Evolutionary conservation across 805 yeast species (phyloP), one percentile per base, ranked within the genome.

Genomic region (Lachancea quebecensis): DNA sequence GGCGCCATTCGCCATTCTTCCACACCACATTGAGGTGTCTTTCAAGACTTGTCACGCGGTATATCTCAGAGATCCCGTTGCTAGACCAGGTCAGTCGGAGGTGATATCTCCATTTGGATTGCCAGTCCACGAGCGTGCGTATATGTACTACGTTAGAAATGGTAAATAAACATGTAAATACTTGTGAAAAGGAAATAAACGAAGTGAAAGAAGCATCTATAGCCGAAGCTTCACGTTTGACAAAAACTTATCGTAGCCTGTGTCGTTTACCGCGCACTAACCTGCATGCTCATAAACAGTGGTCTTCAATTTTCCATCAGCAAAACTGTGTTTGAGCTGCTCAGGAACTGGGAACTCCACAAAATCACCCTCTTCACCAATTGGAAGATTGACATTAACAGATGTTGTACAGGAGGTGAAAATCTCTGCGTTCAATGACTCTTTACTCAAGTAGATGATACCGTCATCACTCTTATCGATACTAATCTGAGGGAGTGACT

Each of bases 81-180:
- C 97, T 11, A 79, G 97, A 65, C 96, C 97, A 6, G 97, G 96
- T 46, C 90, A 86, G 61, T 85, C 96, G 29, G 99, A 93, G 71
- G 95, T 93, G 48, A 85, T 93, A 51, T 73, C 96, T 46, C 99
- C 99, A 44, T 87, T 83, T 66, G 81, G 82, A 33, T 73, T 79
- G 50, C 82, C 81, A 48, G 79, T 81, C 53, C 97, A 91, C 59
- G 93, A 90, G 70, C 80, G 95, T 65, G 96, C 97, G 35, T 90
- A 85, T 73, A 85, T 89, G 93, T 89, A 82, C 78, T 91, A 91
- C 68, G 78, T 78, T 41, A 81, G 89, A 74, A 81, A 78, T 60
- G 86, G 90, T 44, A 71, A 65, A 61, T 65, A 51, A 50, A 10
- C 38, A 25, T 32, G 12, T 34, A 30, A 30, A 31, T 32, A 33